These are phyloP conservation scores for Backusella sp. DNA, from an alignment of 192 early-diverging fungal genomes.

Conservation along the genomic window DNA sequence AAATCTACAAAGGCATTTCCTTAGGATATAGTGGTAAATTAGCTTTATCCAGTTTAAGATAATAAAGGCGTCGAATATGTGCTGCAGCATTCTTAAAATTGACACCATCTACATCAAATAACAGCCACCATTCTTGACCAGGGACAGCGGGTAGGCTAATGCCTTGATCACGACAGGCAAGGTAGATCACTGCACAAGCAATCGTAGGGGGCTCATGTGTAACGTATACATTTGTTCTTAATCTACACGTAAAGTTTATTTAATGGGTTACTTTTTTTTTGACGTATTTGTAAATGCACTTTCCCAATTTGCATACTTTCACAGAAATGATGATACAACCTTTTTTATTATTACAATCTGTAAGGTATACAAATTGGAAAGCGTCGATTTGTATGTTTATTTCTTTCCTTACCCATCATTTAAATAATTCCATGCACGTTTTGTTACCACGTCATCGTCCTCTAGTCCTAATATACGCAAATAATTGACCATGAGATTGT, in stretches of 20 bases:
- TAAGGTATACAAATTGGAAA: not conserved
- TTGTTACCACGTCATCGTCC: conserved; percentile 73
- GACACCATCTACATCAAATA: conserved; percentile 24
- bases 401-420: conserved; percentile 75
- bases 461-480: conserved; percentile 76
- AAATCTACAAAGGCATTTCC: conserved; percentile 41
- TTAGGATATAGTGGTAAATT: conserved; percentile 53
- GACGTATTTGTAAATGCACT: not conserved
- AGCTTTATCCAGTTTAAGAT: conserved; percentile 41
- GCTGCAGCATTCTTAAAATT: conserved; percentile 56
- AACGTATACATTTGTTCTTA: conserved; percentile 71
- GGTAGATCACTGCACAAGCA: conserved; percentile 83
- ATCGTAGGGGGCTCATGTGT: conserved; percentile 79
- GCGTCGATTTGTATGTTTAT: not conserved
- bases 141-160: conserved; percentile 59
- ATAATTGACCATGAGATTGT: conserved; percentile 94
- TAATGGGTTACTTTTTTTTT: not conserved
- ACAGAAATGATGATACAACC: not conserved
- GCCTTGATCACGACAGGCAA: conserved; percentile 67
- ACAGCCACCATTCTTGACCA: conserved; percentile 33
- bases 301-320: not conserved
- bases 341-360: not conserved
- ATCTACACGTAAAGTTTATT: conserved; percentile 38
- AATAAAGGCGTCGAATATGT: conserved; percentile 62
- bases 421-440: conserved; percentile 90